A percentile compares a stretch with the other conserved stretches of the same genome.
These are phyloP conservation scores for Lumnitzera racemosa DNA, from an alignment of 345 rosid genomes.

Conservation along the genomic window DNA sequence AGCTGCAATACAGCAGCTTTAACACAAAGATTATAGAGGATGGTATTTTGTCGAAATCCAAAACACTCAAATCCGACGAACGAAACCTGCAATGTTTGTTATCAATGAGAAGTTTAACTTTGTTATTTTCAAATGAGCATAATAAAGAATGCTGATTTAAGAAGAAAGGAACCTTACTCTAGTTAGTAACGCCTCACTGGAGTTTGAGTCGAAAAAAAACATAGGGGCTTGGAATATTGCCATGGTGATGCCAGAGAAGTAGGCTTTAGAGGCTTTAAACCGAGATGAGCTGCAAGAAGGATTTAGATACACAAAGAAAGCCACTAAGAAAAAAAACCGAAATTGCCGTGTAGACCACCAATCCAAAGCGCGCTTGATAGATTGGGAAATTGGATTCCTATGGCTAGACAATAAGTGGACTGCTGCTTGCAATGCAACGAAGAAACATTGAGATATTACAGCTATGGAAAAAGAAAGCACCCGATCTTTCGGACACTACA, in stretches of 20 bases:
- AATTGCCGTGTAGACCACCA: constrained; percentile 53
- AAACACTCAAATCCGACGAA: constrained; percentile 60
- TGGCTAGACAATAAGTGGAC: constrained; percentile 72
- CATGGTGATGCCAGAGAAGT: constrained; percentile 55
- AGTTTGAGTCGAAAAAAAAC: constrained; percentile 76
- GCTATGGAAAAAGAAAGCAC: constrained; percentile 25
- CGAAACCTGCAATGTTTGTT: constrained; percentile 42
- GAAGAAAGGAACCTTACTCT: constrained; percentile 37
- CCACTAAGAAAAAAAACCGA: constrained; percentile 43
- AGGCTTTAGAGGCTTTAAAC: constrained; percentile 61
- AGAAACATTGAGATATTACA: constrained; percentile 26
- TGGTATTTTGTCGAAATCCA: constrained; percentile 68
- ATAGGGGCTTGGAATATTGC: constrained; percentile 64
- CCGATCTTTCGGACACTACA: constrained; percentile 34
- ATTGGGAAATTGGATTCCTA: constrained; percentile 44
- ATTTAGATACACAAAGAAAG: constrained; percentile 34
- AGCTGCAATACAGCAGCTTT: constrained; percentile 36
- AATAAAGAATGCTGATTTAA: background rate
- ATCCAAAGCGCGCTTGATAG: constrained; percentile 30
- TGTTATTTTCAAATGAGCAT: background rate
- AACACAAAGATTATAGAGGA: constrained; percentile 34
- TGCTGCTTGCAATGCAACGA: constrained; percentile 48
- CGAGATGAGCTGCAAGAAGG: constrained; percentile 42
- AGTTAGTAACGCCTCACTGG: constrained; percentile 68
- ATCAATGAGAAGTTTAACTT: too few relatives aligned